Evolutionary conservation across 768 basidiomycete species (phyloP).

Genomic region (Rhizopogon vinicolor): DNA sequence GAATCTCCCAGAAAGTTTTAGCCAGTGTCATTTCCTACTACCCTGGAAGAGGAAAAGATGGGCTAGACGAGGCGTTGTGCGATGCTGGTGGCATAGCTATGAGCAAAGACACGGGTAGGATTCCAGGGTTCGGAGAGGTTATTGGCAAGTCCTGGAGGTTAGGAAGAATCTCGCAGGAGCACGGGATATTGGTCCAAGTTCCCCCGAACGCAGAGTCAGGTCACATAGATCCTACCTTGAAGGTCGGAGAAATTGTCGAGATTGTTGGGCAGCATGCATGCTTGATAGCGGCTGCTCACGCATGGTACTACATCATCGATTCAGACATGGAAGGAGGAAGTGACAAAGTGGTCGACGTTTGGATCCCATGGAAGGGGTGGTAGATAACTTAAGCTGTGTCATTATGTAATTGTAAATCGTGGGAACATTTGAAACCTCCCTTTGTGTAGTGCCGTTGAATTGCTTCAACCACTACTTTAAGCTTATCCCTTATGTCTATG

Average conservation of each 20-base stretch:
- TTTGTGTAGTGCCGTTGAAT: neutral
- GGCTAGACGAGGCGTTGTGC: slow-evolving; percentile 71
- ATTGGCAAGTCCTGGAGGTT: slow-evolving; percentile 61
- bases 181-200: slow-evolving; percentile 59
- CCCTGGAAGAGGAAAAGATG: slow-evolving; percentile 56
- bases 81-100: slow-evolving; percentile 86
- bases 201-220: slow-evolving; percentile 8
- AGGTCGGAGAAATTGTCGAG: slow-evolving; percentile 59
- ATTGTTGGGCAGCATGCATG: slow-evolving; percentile 88
- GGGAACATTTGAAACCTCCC: neutral
- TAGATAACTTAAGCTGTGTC: slow-evolving; percentile 20
- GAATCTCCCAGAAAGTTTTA: slow-evolving; percentile 64
- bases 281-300: slow-evolving; percentile 70
- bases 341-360: slow-evolving; percentile 65
- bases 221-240: slow-evolving; percentile 24
- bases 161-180: slow-evolving; percentile 71
- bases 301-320: slow-evolving; percentile 85
- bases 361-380: slow-evolving; percentile 94
- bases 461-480: no score
- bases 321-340: slow-evolving; percentile 43
- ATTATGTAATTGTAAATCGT: neutral
- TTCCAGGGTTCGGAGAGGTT: slow-evolving; percentile 67
- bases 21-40: slow-evolving; percentile 80
- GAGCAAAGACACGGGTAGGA: slow-evolving; percentile 81
- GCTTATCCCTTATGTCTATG: slow-evolving; percentile 36